Base-by-base conservation (phyloP, 1,284 basidiomycete genomes). In the Leccinum griseonigrum region DNA sequence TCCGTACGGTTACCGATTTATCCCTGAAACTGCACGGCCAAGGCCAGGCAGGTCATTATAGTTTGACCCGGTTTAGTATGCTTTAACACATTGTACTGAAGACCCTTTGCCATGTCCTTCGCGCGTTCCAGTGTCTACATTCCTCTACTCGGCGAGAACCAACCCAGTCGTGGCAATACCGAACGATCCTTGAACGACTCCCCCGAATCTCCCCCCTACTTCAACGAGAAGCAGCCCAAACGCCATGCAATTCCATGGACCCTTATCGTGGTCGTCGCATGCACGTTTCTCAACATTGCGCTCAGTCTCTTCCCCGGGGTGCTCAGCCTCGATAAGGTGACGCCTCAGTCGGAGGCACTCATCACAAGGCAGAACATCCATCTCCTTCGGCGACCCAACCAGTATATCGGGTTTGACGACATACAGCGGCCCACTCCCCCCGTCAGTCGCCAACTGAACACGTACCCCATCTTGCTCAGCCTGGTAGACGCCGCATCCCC, bases 391-490 rank as follows among this genome's bases (percentile, higher is more conserved):
- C 31, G 63, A 50, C 63, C 65, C 4, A 58, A 65, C 54, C 64
- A 67, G 29, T 67, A 67, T 28, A 65, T 65, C 8, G 63, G 65
- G 18, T 64, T 65, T 10, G 63, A 67, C 2, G 63, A 62, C 14
- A 67, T 65, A 50, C 58, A 11, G 3, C 58, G 65, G 3, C 63
- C 65, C 4, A 54, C 1, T 38, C 58, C 65, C 1, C 43, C 64
- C 13, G 18, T 62, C 36, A 18, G n/a, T 50, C 64, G 58, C 1
- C 58, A 43, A 26, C 54, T 67, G 18, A 65, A 22, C 26, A 56
- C 63, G 1, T 65, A 67, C 50, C 64, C 64, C 7, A 65, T 60
- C 18, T 18, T 65, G 18, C 51, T 65, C 26, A 62, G 64, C 28
- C 53, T 65, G 18, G 64, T 65, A 58, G 64, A 65, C 14, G 50